phyloP scores from a whole-genome alignment of 768 basidiomycete genomes.

The Lactifluus echinatus region DNA sequence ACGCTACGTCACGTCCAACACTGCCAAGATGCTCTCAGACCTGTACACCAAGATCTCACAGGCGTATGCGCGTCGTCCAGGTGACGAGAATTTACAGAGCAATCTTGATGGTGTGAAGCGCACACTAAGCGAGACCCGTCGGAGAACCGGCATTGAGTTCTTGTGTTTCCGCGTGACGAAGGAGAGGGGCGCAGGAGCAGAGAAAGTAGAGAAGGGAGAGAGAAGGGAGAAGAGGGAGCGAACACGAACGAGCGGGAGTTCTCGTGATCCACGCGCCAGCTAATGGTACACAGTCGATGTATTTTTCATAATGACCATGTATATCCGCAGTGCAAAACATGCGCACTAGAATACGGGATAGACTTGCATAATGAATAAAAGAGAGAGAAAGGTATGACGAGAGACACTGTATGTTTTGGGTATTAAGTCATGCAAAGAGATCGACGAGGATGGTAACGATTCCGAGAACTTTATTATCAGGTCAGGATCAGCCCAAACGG shows the following conservation, averaged over 20 bases:
- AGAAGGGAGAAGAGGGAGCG: slow-evolving; percentile 13
- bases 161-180: slow-evolving; percentile 83
- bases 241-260: background rate
- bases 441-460: slow-evolving; percentile 89
- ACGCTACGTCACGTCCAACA: slow-evolving; percentile 73
- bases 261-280: slow-evolving; percentile 6
- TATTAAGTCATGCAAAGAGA: slow-evolving; percentile 31
- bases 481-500: background rate
- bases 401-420: background rate
- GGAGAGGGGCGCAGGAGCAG: slow-evolving; percentile 24
- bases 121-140: slow-evolving; percentile 77
- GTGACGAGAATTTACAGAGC: slow-evolving; percentile 77
- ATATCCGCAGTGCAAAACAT: background rate
- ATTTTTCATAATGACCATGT: background rate
- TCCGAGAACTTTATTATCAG: slow-evolving; percentile 54
- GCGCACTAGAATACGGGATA: slow-evolving; percentile 32
- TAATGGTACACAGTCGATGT: background rate
- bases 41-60: slow-evolving; percentile 93
- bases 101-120: slow-evolving; percentile 89
- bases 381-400: slow-evolving; percentile 3
- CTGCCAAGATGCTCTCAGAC: slow-evolving; percentile 80
- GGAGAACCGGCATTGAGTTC: slow-evolving; percentile 91
- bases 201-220: slow-evolving; percentile 19
- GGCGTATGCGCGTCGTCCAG: slow-evolving; percentile 78
- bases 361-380: background rate